These are phyloP conservation scores for Cerrena zonata DNA, from an alignment of 1,284 basidiomycete genomes.

Conservation along the genomic window DNA sequence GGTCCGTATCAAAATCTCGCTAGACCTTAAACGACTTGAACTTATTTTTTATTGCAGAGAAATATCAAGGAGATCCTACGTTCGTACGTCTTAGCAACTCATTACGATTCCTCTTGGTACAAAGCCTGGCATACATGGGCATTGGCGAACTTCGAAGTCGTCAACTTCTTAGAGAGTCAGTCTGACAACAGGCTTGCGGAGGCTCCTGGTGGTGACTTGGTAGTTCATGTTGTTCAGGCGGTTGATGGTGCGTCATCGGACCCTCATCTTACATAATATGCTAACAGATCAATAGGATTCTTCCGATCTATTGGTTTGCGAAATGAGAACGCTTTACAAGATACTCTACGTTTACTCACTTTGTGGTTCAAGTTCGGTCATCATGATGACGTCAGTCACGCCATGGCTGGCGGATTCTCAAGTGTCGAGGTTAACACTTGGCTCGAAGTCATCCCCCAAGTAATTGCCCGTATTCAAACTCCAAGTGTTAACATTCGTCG, in stretches of 20 bases:
- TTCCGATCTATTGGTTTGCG: constrained; percentile 91
- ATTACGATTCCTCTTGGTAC: constrained; percentile 92
- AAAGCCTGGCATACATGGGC: constrained; percentile 99
- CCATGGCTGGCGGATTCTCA: constrained; percentile 84
- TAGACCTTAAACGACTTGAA: constrained; percentile 1
- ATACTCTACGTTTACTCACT: constrained; percentile 88
- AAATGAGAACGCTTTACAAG: constrained; percentile 90
- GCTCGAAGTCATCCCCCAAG: constrained; percentile 97
- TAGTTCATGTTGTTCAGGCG: constrained; percentile 87
- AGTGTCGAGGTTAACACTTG: constrained; percentile 95
- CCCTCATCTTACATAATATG: background rate
- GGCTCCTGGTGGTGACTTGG: constrained; percentile 66
- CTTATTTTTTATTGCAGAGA: constrained; percentile 38
- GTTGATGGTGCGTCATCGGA: constrained; percentile 65
- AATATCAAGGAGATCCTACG: constrained; percentile 79
- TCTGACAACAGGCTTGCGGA: constrained; percentile 57
- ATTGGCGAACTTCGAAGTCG: constrained; percentile 92
- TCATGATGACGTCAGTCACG: constrained; percentile 85
- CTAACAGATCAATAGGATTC: constrained; percentile 55
- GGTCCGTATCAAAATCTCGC: constrained; percentile 39
- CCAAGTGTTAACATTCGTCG: constrained; percentile 83
- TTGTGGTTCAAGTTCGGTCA: constrained; percentile 98
- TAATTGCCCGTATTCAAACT: constrained; percentile 97
- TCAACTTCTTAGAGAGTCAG: constrained; percentile 74
- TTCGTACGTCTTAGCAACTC: constrained; percentile 84